Evolutionary conservation across 148 eudicot genomes (phyloP).

Genomic region (Nepenthes mirabilis): DNA sequence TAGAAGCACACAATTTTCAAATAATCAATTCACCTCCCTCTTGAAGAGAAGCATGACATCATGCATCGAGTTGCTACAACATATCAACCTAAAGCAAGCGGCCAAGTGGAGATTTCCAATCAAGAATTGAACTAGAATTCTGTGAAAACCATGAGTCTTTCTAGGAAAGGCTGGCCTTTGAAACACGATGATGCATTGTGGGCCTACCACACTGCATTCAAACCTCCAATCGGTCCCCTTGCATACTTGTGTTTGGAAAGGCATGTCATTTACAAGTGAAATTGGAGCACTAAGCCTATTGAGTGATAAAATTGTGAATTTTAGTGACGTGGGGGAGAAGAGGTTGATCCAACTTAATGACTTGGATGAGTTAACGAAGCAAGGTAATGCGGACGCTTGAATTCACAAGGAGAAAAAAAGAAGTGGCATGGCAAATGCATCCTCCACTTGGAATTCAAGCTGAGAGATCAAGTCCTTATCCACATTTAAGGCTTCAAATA

Average conservation of each 20-base stretch:
- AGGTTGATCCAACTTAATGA: slow-evolving; percentile 4
- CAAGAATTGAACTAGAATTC: not conserved
- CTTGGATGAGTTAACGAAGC: not conserved
- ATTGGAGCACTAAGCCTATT: slow-evolving; percentile 6
- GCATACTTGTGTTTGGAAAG: not conserved
- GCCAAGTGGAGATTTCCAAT: slow-evolving; percentile 4
- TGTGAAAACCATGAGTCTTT: not conserved
- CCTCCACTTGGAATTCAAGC: not conserved
- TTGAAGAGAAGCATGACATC: not conserved
- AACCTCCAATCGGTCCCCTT: not conserved
- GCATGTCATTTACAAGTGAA: slow-evolving; percentile 5
- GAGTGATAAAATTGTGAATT: not conserved
- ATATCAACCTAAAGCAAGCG: not conserved
- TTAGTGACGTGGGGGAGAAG: not conserved
- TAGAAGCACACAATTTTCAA: not conserved
- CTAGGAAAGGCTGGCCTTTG: not conserved
- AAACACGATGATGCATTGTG: slow-evolving; percentile 4
- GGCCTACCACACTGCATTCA: not conserved
- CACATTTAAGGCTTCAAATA: not conserved
- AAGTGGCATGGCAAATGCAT: slow-evolving; percentile 5
- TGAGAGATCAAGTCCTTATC: not conserved
- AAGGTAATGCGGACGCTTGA: slow-evolving; percentile 4
- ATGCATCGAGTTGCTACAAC: not conserved
- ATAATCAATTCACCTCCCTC: not conserved
- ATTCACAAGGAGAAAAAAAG: slow-evolving; percentile 6